phyloP scores from a whole-genome alignment of 345 rosid species.

The Salix dunnii region DNA sequence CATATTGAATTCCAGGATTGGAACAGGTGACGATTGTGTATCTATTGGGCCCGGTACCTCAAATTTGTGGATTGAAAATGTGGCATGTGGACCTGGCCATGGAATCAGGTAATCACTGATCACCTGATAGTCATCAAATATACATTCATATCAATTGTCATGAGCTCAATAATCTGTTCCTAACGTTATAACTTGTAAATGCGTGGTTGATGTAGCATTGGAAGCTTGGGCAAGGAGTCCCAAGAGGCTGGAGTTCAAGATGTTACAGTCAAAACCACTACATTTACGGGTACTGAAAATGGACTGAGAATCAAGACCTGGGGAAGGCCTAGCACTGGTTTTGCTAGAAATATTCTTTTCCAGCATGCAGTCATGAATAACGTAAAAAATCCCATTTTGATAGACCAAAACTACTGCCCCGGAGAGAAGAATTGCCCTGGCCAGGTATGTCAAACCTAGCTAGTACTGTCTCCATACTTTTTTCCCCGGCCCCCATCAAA shows the following conservation, averaged over 20 bases:
- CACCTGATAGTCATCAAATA: not conserved
- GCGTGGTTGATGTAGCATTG: conserved; percentile 28
- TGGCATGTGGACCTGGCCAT: conserved; percentile 72
- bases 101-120: not conserved
- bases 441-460: conserved; percentile 1
- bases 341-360: conserved; percentile 51
- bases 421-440: conserved; percentile 41
- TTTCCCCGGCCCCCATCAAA: conserved; percentile 22
- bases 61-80: conserved; percentile 49
- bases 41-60: conserved; percentile 64
- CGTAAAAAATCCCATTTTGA: conserved; percentile 57
- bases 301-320: conserved; percentile 75
- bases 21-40: conserved; percentile 68
- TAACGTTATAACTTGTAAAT: not conserved
- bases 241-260: conserved; percentile 44
- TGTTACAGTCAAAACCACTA: conserved; percentile 42
- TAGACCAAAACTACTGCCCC: conserved; percentile 70
- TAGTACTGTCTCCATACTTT: not conserved
- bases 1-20: conserved; percentile 39
- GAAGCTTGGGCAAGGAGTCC: conserved; percentile 35
- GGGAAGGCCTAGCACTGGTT: conserved; percentile 56
- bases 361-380: conserved; percentile 45
- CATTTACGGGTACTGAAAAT: conserved; percentile 40
- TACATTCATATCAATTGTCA: not conserved
- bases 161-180: not conserved